These are phyloP conservation scores for Globisporangium emineosum DNA, from an alignment of 352 stramenopile species.

Conservation along the genomic window DNA sequence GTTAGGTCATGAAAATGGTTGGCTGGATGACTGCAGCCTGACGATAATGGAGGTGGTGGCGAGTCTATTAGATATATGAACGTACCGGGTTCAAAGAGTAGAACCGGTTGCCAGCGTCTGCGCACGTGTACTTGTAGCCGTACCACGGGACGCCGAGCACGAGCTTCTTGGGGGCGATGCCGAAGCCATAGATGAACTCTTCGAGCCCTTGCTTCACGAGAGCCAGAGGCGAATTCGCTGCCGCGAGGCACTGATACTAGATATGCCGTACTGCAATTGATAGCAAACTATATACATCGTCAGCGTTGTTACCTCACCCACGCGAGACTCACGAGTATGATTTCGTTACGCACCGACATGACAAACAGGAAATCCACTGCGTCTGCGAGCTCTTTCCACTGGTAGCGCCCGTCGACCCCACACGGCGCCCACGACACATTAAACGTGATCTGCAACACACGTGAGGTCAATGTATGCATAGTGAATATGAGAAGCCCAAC, in stretches of 20 bases:
- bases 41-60: neutral
- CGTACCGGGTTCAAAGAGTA: slow-evolving; percentile 30
- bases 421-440: slow-evolving; percentile 77
- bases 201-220: slow-evolving; percentile 72
- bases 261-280: slow-evolving; percentile 85
- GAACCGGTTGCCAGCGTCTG: slow-evolving; percentile 12
- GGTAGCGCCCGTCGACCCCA: slow-evolving; percentile 77
- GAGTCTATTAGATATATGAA: neutral
- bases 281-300: neutral
- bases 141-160: slow-evolving; percentile 92
- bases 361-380: slow-evolving; percentile 87
- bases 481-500: neutral
- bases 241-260: slow-evolving; percentile 85
- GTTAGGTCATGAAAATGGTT: neutral
- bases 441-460: slow-evolving; percentile 61
- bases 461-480: neutral
- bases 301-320: neutral
- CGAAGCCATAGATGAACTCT: slow-evolving; percentile 67
- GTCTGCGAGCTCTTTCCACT: slow-evolving; percentile 65
- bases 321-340: neutral
- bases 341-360: slow-evolving; percentile 62
- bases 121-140: slow-evolving; percentile 85
- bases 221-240: slow-evolving; percentile 78
- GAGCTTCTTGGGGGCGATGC: slow-evolving; percentile 66
- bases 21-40: neutral